These are phyloP conservation scores for Cyclostephanos invisitatus DNA, from an alignment of 108 stramenopile species.

Conservation along the genomic window DNA sequence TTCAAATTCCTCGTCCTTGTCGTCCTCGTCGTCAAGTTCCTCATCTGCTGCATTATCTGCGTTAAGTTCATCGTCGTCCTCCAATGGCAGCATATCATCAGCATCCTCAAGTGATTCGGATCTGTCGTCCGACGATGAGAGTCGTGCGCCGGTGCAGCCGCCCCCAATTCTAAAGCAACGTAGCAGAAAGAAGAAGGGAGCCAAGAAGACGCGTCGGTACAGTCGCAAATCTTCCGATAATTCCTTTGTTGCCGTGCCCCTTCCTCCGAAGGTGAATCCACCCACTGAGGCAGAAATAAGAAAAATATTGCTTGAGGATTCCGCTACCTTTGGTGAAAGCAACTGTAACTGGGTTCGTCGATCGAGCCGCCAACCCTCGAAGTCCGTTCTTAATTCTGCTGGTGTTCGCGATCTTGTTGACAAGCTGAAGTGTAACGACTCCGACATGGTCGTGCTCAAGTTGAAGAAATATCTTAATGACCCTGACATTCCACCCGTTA, in stretches of 20 bases:
- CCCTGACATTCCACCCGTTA: conserved; percentile 77
- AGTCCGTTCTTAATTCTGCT: conserved; percentile 61
- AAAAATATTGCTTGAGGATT: conserved; percentile 46
- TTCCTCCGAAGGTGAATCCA: conserved; percentile 40
- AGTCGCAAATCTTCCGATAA: conserved; percentile 36
- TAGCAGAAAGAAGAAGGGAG: conserved; percentile 20
- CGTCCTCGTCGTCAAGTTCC: conserved; percentile 18
- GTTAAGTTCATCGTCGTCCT: conserved; percentile 31
- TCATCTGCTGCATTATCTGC: conserved; percentile 21
- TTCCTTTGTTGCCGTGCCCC: conserved; percentile 33
- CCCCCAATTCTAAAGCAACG: conserved; percentile 17
- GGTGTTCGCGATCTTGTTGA: conserved; percentile 63
- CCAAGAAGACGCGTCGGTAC: conserved; percentile 17
- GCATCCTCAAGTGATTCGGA: conserved; percentile 35
- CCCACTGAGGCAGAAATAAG: conserved; percentile 40
- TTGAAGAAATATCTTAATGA: conserved; percentile 90
- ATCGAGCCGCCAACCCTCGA: conserved; percentile 78
- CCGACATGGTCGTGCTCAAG: conserved; percentile 89
- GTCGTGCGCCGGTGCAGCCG: background rate
- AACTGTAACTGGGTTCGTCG: conserved; percentile 73
- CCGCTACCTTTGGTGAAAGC: conserved; percentile 30
- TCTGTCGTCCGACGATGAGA: conserved; percentile 31
- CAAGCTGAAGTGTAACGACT: conserved; percentile 75
- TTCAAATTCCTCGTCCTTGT: conserved; percentile 8
- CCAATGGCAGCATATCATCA: conserved; percentile 9